These are phyloP conservation scores for Cladophialophora bantiana DNA, from an alignment of 2,329 filamentous ascomycete genomes.

Conservation along the genomic window DNA sequence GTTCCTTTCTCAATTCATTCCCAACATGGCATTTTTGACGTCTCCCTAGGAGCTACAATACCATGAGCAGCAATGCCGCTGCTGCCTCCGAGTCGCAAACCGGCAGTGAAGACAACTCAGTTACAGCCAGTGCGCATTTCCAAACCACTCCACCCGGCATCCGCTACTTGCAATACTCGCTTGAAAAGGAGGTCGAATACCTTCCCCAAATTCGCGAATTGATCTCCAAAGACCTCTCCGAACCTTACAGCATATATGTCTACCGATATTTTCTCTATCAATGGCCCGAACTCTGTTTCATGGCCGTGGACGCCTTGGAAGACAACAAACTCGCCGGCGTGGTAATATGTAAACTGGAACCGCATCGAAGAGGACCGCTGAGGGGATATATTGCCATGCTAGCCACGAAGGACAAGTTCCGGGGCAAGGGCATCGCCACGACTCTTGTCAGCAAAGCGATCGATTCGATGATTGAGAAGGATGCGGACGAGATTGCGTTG, in stretches of 20 bases:
- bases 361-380: slow-evolving; percentile 82
- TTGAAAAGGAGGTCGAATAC: slow-evolving; percentile 67
- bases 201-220: slow-evolving; percentile 87
- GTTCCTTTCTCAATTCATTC: background rate
- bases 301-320: slow-evolving; percentile 69
- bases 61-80: slow-evolving; percentile 36
- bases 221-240: slow-evolving; percentile 94
- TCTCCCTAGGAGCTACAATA: slow-evolving; percentile 7
- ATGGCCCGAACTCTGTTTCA: slow-evolving; percentile 97
- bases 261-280: slow-evolving; percentile 98
- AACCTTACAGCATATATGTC: slow-evolving; percentile 99
- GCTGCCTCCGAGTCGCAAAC: slow-evolving; percentile 14
- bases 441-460: slow-evolving; percentile 88
- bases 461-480: slow-evolving; percentile 81
- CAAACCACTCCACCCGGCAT: slow-evolving; percentile 43
- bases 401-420: slow-evolving; percentile 80
- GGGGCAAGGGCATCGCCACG: slow-evolving; percentile 86
- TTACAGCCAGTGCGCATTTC: slow-evolving; percentile 27
- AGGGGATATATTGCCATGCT: slow-evolving; percentile 99
- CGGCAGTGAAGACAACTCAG: slow-evolving; percentile 9
- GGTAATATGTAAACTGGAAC: slow-evolving; percentile 92
- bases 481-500: slow-evolving; percentile 92
- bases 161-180: slow-evolving; percentile 67
- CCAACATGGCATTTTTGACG: slow-evolving; percentile 25
- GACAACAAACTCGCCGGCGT: slow-evolving; percentile 79